Percentiles rank a stretch among this genome's conserved stretches.
These are phyloP conservation scores for Penicillium coffeae DNA, from an alignment of 495 filamentous ascomycete species.

Conservation along the genomic window DNA sequence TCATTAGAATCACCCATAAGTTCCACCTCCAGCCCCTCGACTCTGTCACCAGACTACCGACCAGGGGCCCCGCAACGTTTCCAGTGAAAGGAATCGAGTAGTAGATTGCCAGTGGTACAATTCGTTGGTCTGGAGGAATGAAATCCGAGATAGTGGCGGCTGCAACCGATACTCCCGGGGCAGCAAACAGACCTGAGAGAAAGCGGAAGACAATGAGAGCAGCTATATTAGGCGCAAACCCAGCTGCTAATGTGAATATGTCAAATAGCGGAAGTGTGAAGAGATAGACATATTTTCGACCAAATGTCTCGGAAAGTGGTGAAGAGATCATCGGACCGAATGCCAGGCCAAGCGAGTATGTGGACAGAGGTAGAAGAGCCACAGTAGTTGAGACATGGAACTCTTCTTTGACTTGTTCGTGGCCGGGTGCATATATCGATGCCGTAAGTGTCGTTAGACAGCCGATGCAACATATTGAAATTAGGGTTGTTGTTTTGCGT, in stretches of 20 bases:
- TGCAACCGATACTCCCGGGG: conserved; percentile 14
- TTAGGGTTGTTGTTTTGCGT: background rate
- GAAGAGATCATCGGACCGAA: conserved; percentile 57
- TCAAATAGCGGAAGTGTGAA: conserved; percentile 49
- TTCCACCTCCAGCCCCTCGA: conserved; percentile 52
- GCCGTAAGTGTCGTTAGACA: background rate
- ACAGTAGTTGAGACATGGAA: conserved; percentile 50
- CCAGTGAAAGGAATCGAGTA: conserved; percentile 50
- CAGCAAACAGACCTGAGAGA: conserved; percentile 52
- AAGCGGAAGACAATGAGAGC: conserved; percentile 56
- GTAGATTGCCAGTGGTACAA: conserved; percentile 13
- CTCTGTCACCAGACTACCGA: conserved; percentile 58
- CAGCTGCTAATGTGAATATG: conserved; percentile 63
- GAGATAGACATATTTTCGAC: conserved; percentile 53
- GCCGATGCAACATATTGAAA: background rate
- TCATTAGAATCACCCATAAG: conserved; percentile 45
- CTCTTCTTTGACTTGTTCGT: conserved; percentile 33
- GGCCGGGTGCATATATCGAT: conserved; percentile 2
- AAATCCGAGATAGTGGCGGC: conserved; percentile 24
- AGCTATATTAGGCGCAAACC: conserved; percentile 52
- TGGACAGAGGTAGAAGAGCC: conserved; percentile 50
- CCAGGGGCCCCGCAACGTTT: conserved; percentile 52
- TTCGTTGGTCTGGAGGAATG: conserved; percentile 3
- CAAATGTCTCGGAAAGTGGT: conserved; percentile 56
- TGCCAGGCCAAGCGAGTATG: conserved; percentile 55